These are phyloP conservation scores for Boletales sp. DNA, from an alignment of 768 basidiomycete species.

Conservation along the genomic window DNA sequence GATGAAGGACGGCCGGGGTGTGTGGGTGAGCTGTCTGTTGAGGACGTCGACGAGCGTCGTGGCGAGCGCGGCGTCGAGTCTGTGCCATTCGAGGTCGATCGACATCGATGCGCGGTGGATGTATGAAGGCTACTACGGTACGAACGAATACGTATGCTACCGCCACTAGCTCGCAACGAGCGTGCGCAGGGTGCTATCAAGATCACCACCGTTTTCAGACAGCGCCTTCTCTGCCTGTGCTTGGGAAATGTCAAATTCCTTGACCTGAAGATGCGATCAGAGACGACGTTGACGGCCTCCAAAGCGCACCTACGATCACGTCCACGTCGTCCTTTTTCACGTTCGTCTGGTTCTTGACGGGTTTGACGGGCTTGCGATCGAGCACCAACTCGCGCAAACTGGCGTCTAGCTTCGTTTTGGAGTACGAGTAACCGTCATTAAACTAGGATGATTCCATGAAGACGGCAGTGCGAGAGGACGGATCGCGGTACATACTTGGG, in stretches of 20 bases:
- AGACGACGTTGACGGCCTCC: not conserved
- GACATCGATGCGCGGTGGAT: too few species aligned
- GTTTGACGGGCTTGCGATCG: slow-evolving; percentile 53
- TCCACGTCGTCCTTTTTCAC: slow-evolving; percentile 30
- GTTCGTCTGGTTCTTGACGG: slow-evolving; percentile 25
- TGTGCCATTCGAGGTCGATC: slow-evolving; percentile 91
- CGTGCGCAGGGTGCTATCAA: slow-evolving; percentile 24
- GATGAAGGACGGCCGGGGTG: slow-evolving; percentile 86
- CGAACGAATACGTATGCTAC: too few species aligned
- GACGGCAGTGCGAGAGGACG: not conserved
- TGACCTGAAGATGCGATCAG: slow-evolving; percentile 19
- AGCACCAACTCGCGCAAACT: slow-evolving; percentile 48
- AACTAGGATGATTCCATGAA: slow-evolving; percentile 45
- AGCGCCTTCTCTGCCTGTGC: slow-evolving; percentile 29
- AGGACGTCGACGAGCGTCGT: slow-evolving; percentile 66
- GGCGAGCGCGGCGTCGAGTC: slow-evolving; percentile 72
- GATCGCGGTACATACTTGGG: slow-evolving; percentile 14
- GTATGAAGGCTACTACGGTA: too few species aligned
- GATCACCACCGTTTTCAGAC: slow-evolving; percentile 28
- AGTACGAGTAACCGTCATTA: slow-evolving; percentile 48
- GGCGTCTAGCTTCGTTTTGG: slow-evolving; percentile 30
- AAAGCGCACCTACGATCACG: slow-evolving; percentile 19
- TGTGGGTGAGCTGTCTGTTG: slow-evolving; percentile 70
- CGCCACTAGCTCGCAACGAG: slow-evolving; percentile 22
- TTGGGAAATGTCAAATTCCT: slow-evolving; percentile 27